Percentiles rank a stretch among this genome's conserved stretches.
These are phyloP conservation scores for Suhomyces kunorum DNA, from an alignment of 1,139 yeast species.

Conservation along the genomic window DNA sequence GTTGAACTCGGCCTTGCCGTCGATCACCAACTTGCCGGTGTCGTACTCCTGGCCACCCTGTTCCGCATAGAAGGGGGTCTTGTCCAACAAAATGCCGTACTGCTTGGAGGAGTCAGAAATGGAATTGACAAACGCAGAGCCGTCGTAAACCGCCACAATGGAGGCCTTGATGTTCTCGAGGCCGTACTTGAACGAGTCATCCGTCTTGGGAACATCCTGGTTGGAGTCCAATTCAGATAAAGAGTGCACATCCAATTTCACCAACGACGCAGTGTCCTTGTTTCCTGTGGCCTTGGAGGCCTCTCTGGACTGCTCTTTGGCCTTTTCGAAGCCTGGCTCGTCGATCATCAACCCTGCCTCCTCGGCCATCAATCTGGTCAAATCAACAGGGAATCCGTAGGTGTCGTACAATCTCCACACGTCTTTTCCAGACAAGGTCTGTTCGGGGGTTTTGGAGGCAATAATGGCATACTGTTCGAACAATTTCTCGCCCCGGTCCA, in stretches of 20 bases:
- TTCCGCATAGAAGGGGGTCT: conserved; percentile 95
- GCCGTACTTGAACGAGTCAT: conserved; percentile 77
- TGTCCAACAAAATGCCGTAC: conserved; percentile 79
- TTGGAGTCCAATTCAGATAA: conserved; percentile 63
- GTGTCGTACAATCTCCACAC: conserved; percentile 99
- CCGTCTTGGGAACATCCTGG: conserved; percentile 71
- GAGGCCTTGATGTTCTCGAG: conserved; percentile 60
- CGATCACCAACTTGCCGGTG: conserved; percentile 88
- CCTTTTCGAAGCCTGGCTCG: conserved; percentile 86
- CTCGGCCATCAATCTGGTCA: conserved; percentile 97
- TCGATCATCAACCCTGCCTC: conserved; percentile 95
- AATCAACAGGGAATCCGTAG: conserved; percentile 99
- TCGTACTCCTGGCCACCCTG: conserved; percentile 99
- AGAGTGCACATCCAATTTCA: conserved; percentile 90
- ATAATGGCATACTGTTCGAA: conserved; percentile 89
- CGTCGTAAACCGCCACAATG: conserved; percentile 72
- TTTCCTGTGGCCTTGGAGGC: conserved; percentile 87
- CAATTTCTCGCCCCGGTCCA: conserved; percentile 96
- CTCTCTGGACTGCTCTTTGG: conserved; percentile 84
- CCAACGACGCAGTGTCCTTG: conserved; percentile 57
- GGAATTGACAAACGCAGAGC: conserved; percentile 56
- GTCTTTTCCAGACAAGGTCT: conserved; percentile 84
- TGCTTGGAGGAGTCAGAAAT: conserved; percentile 49
- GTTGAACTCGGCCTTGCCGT: conserved; percentile 81
- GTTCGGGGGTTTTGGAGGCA: conserved; percentile 75